Conservation (phyloP, 1,284 basidiomycete species). For the Cutaneotrichosporon dermatis region DNA sequence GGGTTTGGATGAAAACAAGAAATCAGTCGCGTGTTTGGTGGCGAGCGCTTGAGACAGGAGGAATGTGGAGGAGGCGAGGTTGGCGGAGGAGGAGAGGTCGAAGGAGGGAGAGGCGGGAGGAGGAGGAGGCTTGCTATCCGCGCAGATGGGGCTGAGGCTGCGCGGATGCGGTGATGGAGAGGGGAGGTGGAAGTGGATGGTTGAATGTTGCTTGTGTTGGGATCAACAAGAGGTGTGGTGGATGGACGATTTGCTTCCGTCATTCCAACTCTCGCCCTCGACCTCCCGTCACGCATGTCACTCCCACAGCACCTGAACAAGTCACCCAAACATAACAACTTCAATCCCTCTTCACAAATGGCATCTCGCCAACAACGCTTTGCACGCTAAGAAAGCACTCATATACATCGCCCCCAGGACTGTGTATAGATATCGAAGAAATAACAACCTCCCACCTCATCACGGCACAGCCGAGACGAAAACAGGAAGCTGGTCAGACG, state of each 20-base stretch:
- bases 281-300: not conserved
- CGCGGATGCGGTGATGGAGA: not conserved
- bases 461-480: not conserved
- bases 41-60: not conserved
- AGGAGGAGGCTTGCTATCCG: not conserved
- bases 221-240: too few species aligned
- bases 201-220: not conserved
- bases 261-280: not conserved
- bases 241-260: not conserved
- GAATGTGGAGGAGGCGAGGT: not conserved
- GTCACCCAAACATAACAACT: too few species aligned
- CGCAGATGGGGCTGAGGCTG: not conserved
- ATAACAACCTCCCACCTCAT: not conserved
- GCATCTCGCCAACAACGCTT: not conserved
- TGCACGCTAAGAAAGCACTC: not conserved
- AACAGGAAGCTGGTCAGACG: not conserved
- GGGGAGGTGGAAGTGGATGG: not conserved
- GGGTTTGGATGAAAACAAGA: not conserved
- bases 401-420: not conserved
- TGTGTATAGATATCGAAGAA: too few species aligned
- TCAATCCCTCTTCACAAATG: too few species aligned
- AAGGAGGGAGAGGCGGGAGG: not conserved
- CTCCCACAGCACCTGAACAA: not conserved
- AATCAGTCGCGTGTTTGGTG: slow-evolving; percentile 8
- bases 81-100: not conserved